Conservation (phyloP, 169 alveolate genomes). For the Babesia divergens region DNA sequence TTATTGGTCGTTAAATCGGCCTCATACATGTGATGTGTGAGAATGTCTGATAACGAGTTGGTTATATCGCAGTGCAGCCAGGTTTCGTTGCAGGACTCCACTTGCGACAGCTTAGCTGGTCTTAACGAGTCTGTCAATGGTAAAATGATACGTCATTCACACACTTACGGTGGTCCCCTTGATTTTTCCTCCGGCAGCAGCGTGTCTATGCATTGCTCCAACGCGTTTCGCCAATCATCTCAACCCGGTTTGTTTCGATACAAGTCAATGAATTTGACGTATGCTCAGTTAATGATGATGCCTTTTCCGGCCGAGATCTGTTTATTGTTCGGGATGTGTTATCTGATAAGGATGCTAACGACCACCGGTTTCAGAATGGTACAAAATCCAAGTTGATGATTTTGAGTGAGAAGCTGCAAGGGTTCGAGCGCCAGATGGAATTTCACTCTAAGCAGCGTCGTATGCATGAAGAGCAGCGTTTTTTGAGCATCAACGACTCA, state of each 20-base stretch:
- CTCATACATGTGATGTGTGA: constrained; percentile 2
- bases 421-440: constrained; percentile 68
- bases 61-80: constrained; percentile 40
- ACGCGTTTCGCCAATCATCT: constrained; percentile 5
- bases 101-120: constrained; percentile 1
- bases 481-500: constrained; percentile 46
- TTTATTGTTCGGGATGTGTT: constrained; percentile 12
- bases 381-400: constrained; percentile 54
- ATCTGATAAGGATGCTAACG: constrained; percentile 45
- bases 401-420: constrained; percentile 53
- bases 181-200: constrained; percentile 2
- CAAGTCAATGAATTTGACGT: not conserved
- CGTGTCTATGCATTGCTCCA: not conserved
- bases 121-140: not conserved
- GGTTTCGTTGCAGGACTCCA: constrained; percentile 11
- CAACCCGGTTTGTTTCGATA: constrained; percentile 8
- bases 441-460: constrained; percentile 60
- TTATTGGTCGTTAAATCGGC: not conserved
- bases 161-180: not conserved
- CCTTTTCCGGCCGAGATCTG: not conserved
- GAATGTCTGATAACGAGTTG: constrained; percentile 37
- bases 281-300: not conserved
- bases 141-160: not conserved
- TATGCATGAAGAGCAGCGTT: constrained; percentile 45
- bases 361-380: constrained; percentile 43